phyloP scores from a whole-genome alignment of 2,329 filamentous ascomycete species.

The Aspergillus pseudotamarii region DNA sequence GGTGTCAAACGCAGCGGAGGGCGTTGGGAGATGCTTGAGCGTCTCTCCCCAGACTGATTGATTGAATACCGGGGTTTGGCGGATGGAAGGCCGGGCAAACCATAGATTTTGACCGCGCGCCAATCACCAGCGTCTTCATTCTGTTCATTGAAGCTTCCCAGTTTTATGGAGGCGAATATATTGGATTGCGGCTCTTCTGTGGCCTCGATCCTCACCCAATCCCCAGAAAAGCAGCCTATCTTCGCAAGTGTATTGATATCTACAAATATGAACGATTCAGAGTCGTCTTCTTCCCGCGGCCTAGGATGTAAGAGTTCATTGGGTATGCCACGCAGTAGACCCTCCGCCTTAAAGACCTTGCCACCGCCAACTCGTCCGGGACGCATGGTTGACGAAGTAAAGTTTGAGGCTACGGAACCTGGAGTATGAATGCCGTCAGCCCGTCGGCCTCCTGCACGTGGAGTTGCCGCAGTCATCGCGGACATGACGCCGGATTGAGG shows the following conservation, averaged over 20 bases:
- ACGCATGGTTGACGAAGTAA: conserved; percentile 80
- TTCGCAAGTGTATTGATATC: conserved; percentile 83
- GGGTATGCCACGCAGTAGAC: conserved; percentile 71
- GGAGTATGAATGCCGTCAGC: conserved; percentile 78
- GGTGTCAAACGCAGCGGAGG: conserved; percentile 56
- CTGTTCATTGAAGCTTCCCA: conserved; percentile 50
- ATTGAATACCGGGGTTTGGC: conserved; percentile 61
- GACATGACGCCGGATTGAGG: conserved; percentile 79
- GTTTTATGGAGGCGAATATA: conserved; percentile 65
- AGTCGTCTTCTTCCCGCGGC: conserved; percentile 80
- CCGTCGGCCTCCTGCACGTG: conserved; percentile 70
- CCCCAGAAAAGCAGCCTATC: conserved; percentile 94
- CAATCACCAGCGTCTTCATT: conserved; percentile 69
- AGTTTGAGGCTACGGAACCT: conserved; percentile 85
- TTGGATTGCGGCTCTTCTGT: conserved; percentile 67
- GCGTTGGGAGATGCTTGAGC: conserved; percentile 58
- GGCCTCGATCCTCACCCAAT: conserved; percentile 87
- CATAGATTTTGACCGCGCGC: conserved; percentile 86
- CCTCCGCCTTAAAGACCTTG: conserved; percentile 82
- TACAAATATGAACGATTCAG: conserved; percentile 84
- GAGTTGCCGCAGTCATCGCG: conserved; percentile 77
- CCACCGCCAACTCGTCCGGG: conserved; percentile 68
- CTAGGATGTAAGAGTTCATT: conserved; percentile 82
- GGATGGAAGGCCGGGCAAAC: conserved; percentile 68
- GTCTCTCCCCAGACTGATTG: conserved; percentile 51